Evolutionary conservation across 225 moss, liverwort and hornwort genomes (phyloP).

Genomic region (Antitrichia curtipendula): DNA sequence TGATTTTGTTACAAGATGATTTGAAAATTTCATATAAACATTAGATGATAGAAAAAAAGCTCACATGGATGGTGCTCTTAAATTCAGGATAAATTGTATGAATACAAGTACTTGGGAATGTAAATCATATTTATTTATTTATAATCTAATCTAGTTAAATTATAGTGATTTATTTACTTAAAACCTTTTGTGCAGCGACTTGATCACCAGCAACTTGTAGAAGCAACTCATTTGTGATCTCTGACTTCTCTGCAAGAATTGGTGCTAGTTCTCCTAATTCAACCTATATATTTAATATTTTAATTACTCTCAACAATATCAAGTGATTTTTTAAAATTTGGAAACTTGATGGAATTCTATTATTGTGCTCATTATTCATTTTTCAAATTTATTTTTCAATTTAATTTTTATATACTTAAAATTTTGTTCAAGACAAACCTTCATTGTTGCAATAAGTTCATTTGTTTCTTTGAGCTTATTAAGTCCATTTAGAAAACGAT

Average conservation of each 20-base stretch:
- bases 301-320: background rate
- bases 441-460: constrained; percentile 79
- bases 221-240: constrained; percentile 70
- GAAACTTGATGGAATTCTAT: rapidly evolving
- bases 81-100: too few relatives aligned
- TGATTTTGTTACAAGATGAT: background rate
- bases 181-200: constrained; percentile 59
- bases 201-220: constrained; percentile 67
- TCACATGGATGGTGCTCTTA: rapidly evolving
- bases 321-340: background rate
- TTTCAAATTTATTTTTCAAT: background rate
- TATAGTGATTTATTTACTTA: background rate
- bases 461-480: constrained; percentile 89
- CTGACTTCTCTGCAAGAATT: constrained; percentile 61
- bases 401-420: background rate
- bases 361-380: background rate
- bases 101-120: background rate
- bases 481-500: constrained; percentile 81
- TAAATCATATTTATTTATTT: background rate
- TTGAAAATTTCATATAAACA: background rate
- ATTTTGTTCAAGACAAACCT: background rate
- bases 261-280: constrained; percentile 77
- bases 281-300: constrained; percentile 1
- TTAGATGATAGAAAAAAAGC: background rate
- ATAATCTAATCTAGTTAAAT: too few relatives aligned